Conservation (phyloP, 208 protist genomes). For the Crithidia mellificae region DNA sequence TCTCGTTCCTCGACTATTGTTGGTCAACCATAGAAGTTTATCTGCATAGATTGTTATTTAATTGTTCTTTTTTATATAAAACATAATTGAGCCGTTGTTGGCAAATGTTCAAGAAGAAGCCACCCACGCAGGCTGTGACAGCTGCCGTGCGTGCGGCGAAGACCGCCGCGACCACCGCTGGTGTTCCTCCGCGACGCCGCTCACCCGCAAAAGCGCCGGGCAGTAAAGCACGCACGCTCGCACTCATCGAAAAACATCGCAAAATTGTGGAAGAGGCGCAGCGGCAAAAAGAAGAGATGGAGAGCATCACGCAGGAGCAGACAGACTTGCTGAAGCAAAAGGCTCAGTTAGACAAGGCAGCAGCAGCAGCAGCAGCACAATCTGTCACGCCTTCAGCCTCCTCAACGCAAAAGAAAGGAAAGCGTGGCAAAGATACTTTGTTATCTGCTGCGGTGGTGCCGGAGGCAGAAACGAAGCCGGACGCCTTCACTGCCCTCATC, state of each 20-base stretch:
- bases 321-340: neutral
- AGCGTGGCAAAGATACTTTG: too few relatives aligned
- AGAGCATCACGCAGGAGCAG: conserved; percentile 29
- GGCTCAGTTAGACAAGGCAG: neutral
- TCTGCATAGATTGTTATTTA: neutral
- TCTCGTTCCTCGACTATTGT: too few relatives aligned
- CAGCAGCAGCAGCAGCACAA: neutral
- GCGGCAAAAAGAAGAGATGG: conserved; percentile 30
- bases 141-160: conserved; percentile 12
- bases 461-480: conserved; percentile 1
- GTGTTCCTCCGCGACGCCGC: neutral
- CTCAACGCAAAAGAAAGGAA: neutral
- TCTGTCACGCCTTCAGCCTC: neutral
- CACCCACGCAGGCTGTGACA: conserved; percentile 9
- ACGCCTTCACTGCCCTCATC: conserved; percentile 33
- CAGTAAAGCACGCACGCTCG: conserved; percentile 19
- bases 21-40: neutral
- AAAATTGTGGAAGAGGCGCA: conserved; percentile 32
- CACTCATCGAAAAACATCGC: conserved; percentile 36
- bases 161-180: neutral
- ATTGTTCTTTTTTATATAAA: neutral
- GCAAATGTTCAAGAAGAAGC: conserved; percentile 54
- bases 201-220: neutral
- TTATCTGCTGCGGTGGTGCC: neutral
- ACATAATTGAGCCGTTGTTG: too few relatives aligned